Evolutionary conservation across 176 grass and related monocot genomes (phyloP).

Genomic region (Poa pratensis): DNA sequence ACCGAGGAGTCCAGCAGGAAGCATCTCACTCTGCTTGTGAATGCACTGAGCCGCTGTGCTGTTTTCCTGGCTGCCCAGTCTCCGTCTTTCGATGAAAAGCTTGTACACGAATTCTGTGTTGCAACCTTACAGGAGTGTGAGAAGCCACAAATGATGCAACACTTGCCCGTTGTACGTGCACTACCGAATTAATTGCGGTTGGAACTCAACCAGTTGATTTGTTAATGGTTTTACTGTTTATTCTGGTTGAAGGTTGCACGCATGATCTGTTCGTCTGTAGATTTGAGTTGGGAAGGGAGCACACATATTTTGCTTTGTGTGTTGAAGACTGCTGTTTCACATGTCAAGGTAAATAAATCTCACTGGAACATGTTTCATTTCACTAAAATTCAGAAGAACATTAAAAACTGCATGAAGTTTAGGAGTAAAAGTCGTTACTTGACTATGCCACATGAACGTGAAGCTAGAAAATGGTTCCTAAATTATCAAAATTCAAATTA

Average conservation of each 20-base stretch:
- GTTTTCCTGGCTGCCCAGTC: constrained; percentile 52
- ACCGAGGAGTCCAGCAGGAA: constrained; percentile 49
- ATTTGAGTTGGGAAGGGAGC: constrained; percentile 61
- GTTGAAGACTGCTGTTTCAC: constrained; percentile 43
- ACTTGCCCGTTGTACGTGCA: constrained; percentile 55
- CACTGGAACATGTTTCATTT: neutral
- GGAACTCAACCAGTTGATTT: neutral
- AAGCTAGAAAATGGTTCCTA: neutral
- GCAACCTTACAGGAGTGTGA: constrained; percentile 31
- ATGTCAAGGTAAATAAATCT: constrained; percentile 62
- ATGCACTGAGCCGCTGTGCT: constrained; percentile 61
- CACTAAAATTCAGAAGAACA: constrained; percentile 28
- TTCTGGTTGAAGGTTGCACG: constrained; percentile 56
- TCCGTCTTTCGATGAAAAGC: constrained; percentile 39
- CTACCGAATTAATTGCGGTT: too few species aligned
- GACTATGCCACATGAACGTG: neutral
- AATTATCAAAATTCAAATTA: constrained; percentile 5
- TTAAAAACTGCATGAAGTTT: neutral
- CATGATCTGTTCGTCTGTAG: constrained; percentile 66
- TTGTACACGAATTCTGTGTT: constrained; percentile 53
- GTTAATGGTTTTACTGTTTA: constrained; percentile 34
- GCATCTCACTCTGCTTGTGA: constrained; percentile 53
- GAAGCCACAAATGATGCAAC: constrained; percentile 37
- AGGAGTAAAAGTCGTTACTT: neutral
- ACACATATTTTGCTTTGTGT: constrained; percentile 53